Base-by-base conservation (phyloP, 108 stramenopile species). In the Conticribra weissflogii region DNA sequence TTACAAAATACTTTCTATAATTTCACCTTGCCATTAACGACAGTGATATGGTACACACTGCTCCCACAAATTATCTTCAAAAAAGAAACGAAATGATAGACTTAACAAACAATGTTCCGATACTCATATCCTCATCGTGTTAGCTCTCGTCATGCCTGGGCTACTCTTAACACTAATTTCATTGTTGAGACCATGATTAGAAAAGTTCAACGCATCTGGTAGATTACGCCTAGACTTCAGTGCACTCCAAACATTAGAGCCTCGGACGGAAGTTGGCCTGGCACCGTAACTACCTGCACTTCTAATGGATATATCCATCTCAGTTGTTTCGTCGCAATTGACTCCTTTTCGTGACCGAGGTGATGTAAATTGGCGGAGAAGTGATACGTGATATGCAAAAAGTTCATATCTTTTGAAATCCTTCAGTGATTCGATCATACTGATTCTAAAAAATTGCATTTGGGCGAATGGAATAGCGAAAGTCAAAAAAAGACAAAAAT, bases 311-410 rank as follows among this genome's bases (percentile, higher is more conserved):
- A 23, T 54, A 27, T 27, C 54, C 29, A 25, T 18, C 21, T 41
- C 36, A 30, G 54, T 21, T 16, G 54, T 21, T 16, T 31, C 34
- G 21, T 54, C 57, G 16, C 17, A 46, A 16, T 34, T 62, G 48
- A 8, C 29, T 29, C n/a, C 18, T 19, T 21, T 55, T 18, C 30
- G 55, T 3, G 66, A 58, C 7, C 48, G 46, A 14, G 51, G 22
- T 29, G 54, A 44, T 24, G 66, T 59, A 71, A 92, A 92, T 36
- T 89, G 85, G 29, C 77, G 76, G 48, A 93, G 64, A 16, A 87
- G 57, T 21, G 83, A 62, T 21, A 88, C 66, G 57, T 90, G 88
- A 52, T 93, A 93, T 22, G 92, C 92, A 70, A 85, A 93, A 0
- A 47, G 57, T 36, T 84, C 73, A 44, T 90, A 93, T n/a, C 15